These are phyloP conservation scores for Hippophae gyantsensis DNA, from an alignment of 306 rosid genomes.

Conservation along the genomic window DNA sequence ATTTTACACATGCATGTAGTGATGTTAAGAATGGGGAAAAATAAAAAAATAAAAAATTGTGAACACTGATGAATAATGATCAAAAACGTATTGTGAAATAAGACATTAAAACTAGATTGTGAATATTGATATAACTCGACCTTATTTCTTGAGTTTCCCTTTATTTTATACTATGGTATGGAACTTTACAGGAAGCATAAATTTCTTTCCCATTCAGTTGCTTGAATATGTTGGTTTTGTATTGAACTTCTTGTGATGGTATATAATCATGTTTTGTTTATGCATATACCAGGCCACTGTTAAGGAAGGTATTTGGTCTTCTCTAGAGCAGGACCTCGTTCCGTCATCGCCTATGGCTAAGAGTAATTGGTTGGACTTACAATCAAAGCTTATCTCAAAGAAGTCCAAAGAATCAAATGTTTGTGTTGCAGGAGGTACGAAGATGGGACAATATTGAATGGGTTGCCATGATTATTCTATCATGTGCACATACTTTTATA, in stretches of 20 bases:
- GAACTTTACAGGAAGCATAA: not conserved
- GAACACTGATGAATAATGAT: too few relatives aligned
- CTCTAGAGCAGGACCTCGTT: slow-evolving; percentile 90
- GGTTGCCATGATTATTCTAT: slow-evolving; percentile 13
- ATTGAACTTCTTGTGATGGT: not conserved
- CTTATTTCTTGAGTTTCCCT: not conserved
- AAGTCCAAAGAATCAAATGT: slow-evolving; percentile 54
- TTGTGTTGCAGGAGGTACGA: slow-evolving; percentile 90
- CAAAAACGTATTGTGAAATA: too few relatives aligned
- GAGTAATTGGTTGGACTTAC: slow-evolving; percentile 89
- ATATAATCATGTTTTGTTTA: slow-evolving; percentile 20
- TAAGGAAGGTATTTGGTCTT: slow-evolving; percentile 66
- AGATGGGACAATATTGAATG: slow-evolving; percentile 17
- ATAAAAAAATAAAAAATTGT: too few relatives aligned
- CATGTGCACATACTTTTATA: not conserved
- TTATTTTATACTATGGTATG: not conserved
- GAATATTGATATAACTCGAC: too few relatives aligned
- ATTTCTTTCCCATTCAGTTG: not conserved
- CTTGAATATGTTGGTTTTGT: not conserved
- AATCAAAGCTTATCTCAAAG: slow-evolving; percentile 57
- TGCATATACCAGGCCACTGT: slow-evolving; percentile 54
- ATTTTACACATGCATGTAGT: too few relatives aligned
- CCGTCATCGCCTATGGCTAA: slow-evolving; percentile 53
- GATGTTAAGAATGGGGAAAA: too few relatives aligned
- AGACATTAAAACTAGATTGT: too few relatives aligned